phyloP scores from a whole-genome alignment of 108 stramenopile genomes.

The Licmophora abbreviata region DNA sequence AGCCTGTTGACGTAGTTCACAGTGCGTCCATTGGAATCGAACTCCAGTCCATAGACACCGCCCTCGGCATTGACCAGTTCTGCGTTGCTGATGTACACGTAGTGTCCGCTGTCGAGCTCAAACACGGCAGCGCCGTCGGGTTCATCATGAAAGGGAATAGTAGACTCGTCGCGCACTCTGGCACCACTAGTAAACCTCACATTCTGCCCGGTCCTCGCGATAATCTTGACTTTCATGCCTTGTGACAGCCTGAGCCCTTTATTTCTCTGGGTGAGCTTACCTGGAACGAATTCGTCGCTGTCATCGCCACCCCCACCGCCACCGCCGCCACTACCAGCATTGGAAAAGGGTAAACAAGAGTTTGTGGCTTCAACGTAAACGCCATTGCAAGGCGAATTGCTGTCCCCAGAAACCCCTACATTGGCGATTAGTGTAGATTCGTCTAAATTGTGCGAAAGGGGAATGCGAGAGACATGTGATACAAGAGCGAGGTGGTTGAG shows the following conservation, averaged over 20 bases:
- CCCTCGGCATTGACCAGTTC: slow-evolving; percentile 15
- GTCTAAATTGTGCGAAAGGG: no score
- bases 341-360: not conserved
- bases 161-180: not conserved
- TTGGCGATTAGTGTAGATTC: not conserved
- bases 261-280: not conserved
- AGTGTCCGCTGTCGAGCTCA: slow-evolving; percentile 24
- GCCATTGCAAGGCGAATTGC: not conserved
- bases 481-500: no score
- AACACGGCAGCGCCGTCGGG: slow-evolving; percentile 43
- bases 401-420: not conserved
- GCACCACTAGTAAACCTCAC: not conserved
- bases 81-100: slow-evolving; percentile 55
- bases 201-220: not conserved
- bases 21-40: slow-evolving; percentile 16
- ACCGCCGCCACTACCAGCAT: no score
- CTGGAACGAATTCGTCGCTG: not conserved
- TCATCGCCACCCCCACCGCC: no score
- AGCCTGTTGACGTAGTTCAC: slow-evolving; percentile 20
- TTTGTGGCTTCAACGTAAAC: not conserved
- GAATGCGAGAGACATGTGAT: no score
- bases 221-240: not conserved
- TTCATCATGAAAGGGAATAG: slow-evolving; percentile 19
- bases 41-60: slow-evolving; percentile 18
- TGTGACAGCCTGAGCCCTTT: not conserved